Percentiles rank a stretch among this genome's conserved stretches.
These are phyloP conservation scores for Pilasporangium apinafurcum DNA, from an alignment of 352 stramenopile species.

Conservation along the genomic window DNA sequence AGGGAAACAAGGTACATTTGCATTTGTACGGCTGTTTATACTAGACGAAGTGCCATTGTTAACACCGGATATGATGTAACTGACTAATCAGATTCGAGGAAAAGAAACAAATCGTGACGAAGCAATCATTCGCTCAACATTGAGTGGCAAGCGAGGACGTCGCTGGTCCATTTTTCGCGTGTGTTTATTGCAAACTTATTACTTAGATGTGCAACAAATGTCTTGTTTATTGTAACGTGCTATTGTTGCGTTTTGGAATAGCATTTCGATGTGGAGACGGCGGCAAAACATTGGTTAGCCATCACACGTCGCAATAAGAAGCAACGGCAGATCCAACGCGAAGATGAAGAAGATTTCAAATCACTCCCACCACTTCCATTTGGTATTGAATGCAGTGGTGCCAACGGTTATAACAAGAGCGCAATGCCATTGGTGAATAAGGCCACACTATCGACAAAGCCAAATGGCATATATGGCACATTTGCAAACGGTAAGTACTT, in stretches of 20 bases:
- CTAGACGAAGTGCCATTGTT: not conserved
- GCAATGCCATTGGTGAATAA: slow-evolving; percentile 11
- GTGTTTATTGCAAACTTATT: too few relatives aligned
- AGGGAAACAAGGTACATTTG: slow-evolving; percentile 45
- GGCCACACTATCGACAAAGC: too few relatives aligned
- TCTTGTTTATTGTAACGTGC: not conserved
- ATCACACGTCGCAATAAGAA: slow-evolving; percentile 48
- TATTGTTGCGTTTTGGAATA: slow-evolving; percentile 6
- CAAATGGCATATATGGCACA: too few relatives aligned
- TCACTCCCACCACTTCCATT: slow-evolving; percentile 32
- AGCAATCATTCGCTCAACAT: slow-evolving; percentile 31
- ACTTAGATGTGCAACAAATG: too few relatives aligned
- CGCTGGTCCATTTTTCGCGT: slow-evolving; percentile 61
- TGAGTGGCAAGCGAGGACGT: slow-evolving; percentile 33
- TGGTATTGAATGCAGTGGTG: not conserved
- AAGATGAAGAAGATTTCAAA: slow-evolving; percentile 57
- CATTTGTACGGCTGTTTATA: not conserved
- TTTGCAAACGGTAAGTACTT: too few relatives aligned
- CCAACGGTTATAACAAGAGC: too few relatives aligned
- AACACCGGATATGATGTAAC: not conserved
- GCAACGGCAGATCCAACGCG: slow-evolving; percentile 19
- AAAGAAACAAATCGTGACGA: slow-evolving; percentile 41
- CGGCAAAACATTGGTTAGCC: slow-evolving; percentile 41
- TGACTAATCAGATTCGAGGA: slow-evolving; percentile 22
- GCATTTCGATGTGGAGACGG: slow-evolving; percentile 48